Evolutionary conservation across 495 filamentous ascomycete species (phyloP).

Genomic region (Xylaria palmicola): DNA sequence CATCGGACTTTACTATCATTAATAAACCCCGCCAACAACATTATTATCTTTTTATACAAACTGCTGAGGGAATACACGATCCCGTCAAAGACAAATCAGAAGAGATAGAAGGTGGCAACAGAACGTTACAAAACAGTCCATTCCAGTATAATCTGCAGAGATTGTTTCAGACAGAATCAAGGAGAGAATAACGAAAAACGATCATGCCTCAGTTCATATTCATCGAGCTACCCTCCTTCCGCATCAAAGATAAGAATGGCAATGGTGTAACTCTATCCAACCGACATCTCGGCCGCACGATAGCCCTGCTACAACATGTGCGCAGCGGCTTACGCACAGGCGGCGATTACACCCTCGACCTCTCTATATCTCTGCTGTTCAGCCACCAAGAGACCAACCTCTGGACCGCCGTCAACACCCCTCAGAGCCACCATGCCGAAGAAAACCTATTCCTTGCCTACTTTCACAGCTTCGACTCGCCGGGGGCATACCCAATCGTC

Average conservation of each 20-base stretch:
- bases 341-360: constrained; percentile 20
- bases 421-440: constrained; percentile 25
- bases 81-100: too few relatives aligned
- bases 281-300: constrained; percentile 20
- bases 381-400: constrained; percentile 29
- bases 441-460: constrained; percentile 30
- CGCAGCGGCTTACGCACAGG: constrained; percentile 22
- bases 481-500: constrained; percentile 29
- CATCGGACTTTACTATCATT: too few relatives aligned
- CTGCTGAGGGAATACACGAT: too few relatives aligned
- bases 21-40: too few relatives aligned
- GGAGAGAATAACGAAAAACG: not conserved
- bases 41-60: too few relatives aligned
- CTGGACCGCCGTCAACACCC: constrained; percentile 23
- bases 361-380: constrained; percentile 26
- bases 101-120: too few relatives aligned
- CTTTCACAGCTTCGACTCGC: constrained; percentile 33
- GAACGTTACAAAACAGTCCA: too few relatives aligned
- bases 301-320: constrained; percentile 25
- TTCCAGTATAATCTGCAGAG: too few relatives aligned
- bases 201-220: constrained; percentile 26
- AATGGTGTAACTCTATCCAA: constrained; percentile 22
- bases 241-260: constrained; percentile 25
- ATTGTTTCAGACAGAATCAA: not conserved
- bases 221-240: constrained; percentile 32